A percentile compares a stretch with the other conserved stretches of the same genome.
phyloP scores from a whole-genome alignment of 805 yeast species.

The Suhomyces kilbournensis region DNA sequence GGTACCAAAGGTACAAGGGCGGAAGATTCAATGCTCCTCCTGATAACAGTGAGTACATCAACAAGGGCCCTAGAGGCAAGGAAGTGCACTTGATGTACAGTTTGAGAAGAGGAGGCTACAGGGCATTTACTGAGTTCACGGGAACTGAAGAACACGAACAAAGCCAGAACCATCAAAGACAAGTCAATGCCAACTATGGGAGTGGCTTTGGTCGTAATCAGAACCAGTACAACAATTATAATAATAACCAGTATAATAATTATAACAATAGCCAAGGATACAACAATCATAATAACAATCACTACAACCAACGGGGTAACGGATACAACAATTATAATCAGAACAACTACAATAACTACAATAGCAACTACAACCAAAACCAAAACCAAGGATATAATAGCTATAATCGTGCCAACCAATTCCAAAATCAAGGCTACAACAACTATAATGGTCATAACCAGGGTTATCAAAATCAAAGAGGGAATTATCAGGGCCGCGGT shows the following conservation, averaged over 20 bases:
- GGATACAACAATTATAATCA: slow-evolving; percentile 6
- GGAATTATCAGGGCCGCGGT: not conserved
- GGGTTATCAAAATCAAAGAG: slow-evolving; percentile 3
- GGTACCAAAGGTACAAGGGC: slow-evolving; percentile 17
- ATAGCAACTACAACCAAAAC: slow-evolving; percentile 7
- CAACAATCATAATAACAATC: slow-evolving; percentile 11
- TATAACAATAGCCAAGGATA: slow-evolving; percentile 7
- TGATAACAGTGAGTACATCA: slow-evolving; percentile 35
- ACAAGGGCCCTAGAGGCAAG: slow-evolving; percentile 39
- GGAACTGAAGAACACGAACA: slow-evolving; percentile 8
- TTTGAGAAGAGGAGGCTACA: slow-evolving; percentile 40
- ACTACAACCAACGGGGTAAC: slow-evolving; percentile 8
- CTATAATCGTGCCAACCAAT: slow-evolving; percentile 7
- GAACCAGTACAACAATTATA: slow-evolving; percentile 6
- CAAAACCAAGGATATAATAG: slow-evolving; percentile 13
- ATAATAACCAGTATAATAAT: slow-evolving; percentile 9
- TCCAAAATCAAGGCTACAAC: slow-evolving; percentile 17
- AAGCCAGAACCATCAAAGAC: slow-evolving; percentile 9
- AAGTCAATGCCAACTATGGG: slow-evolving; percentile 8
- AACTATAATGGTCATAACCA: slow-evolving; percentile 5
- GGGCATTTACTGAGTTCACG: slow-evolving; percentile 22
- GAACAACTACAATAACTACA: not conserved
- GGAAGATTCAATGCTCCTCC: slow-evolving; percentile 28
- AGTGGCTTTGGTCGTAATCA: slow-evolving; percentile 9
- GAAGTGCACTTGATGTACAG: slow-evolving; percentile 28